phyloP scores from a whole-genome alignment of 2,329 filamentous ascomycete genomes.

The Microascus cirrosus region DNA sequence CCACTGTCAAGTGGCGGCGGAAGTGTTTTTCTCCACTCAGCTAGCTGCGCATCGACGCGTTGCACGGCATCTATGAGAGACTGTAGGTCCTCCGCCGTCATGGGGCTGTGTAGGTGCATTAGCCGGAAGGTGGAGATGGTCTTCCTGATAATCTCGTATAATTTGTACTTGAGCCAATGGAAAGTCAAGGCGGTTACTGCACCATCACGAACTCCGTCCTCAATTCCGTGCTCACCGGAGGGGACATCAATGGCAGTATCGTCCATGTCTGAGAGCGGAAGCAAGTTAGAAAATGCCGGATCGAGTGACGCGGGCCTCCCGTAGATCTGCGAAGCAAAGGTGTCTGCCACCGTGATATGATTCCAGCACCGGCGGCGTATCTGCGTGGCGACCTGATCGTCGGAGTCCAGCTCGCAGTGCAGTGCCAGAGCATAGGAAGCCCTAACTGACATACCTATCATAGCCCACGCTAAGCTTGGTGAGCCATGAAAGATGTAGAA shows the following conservation, averaged over 20 bases:
- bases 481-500: slow-evolving; percentile 9
- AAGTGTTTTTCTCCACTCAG: slow-evolving; percentile 7
- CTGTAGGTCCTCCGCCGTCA: slow-evolving; percentile 9
- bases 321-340: slow-evolving; percentile 17
- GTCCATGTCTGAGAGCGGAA: slow-evolving; percentile 13
- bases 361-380: slow-evolving; percentile 18
- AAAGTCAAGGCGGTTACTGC: slow-evolving; percentile 12
- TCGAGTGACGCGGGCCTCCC: slow-evolving; percentile 16
- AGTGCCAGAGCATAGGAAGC: slow-evolving; percentile 9
- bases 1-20: slow-evolving; percentile 6
- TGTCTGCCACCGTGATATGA: slow-evolving; percentile 15
- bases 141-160: slow-evolving; percentile 16
- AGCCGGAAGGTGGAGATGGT: slow-evolving; percentile 14
- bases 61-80: slow-evolving; percentile 9
- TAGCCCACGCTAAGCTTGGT: slow-evolving; percentile 9
- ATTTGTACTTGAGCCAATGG: slow-evolving; percentile 14
- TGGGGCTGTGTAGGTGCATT: slow-evolving; percentile 11
- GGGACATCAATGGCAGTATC: slow-evolving; percentile 9
- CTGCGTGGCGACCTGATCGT: slow-evolving; percentile 9
- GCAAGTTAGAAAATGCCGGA: slow-evolving; percentile 13
- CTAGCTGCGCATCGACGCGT: slow-evolving; percentile 6
- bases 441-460: slow-evolving; percentile 9
- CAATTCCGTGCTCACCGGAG: background rate
- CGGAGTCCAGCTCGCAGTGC: slow-evolving; percentile 8
- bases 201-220: background rate